phyloP scores from a whole-genome alignment of 176 grass and related monocot species.

The Musa acuminata region DNA sequence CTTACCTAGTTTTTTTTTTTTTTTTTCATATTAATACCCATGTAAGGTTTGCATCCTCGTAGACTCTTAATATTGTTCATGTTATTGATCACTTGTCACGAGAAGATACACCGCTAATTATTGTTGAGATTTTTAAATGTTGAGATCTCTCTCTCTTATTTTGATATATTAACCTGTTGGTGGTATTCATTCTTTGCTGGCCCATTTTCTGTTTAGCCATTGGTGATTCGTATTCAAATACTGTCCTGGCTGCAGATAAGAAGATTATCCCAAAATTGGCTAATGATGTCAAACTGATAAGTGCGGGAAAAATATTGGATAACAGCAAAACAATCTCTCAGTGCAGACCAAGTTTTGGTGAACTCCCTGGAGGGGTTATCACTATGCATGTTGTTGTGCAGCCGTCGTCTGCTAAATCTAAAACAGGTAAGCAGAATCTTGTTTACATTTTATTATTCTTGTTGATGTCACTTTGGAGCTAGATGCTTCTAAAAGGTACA shows the following conservation, averaged over 20 bases:
- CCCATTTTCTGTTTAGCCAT: not conserved
- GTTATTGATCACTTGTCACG: too few relatives aligned
- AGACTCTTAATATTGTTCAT: too few relatives aligned
- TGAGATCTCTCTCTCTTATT: not conserved
- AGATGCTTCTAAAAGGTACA: not conserved
- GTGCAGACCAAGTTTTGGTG: constrained; percentile 34
- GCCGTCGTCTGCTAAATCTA: constrained; percentile 31
- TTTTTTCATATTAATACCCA: too few relatives aligned
- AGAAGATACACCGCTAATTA: too few relatives aligned
- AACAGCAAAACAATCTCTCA: constrained; percentile 34
- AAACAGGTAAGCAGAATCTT: constrained; percentile 18
- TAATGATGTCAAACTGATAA: constrained; percentile 39
- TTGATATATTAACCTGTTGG: not conserved
- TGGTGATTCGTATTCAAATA: not conserved
- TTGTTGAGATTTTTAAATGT: too few relatives aligned
- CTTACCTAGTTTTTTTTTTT: too few relatives aligned
- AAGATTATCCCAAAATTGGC: constrained; percentile 40
- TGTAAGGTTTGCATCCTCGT: too few relatives aligned
- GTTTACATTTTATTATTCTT: not conserved
- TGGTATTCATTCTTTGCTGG: not conserved
- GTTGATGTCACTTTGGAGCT: not conserved
- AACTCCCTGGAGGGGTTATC: constrained; percentile 35
- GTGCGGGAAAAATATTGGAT: constrained; percentile 32
- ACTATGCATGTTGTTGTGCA: constrained; percentile 43
- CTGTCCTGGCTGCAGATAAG: constrained; percentile 18